phyloP scores from a whole-genome alignment of 129 eudicot genomes.

The Scalesia atractyloides region DNA sequence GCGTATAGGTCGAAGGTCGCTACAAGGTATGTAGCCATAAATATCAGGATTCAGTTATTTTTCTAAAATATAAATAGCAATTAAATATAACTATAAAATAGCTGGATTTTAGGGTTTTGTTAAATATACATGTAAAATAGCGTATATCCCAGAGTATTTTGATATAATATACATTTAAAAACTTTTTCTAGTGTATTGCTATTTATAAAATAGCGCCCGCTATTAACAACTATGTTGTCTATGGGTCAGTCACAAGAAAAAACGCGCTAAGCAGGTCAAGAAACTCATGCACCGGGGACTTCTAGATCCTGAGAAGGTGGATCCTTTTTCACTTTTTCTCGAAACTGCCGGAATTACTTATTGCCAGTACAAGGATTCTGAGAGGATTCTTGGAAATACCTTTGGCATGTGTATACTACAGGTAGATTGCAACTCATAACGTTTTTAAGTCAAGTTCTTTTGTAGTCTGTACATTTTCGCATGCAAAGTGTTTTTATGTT shows the following conservation, averaged over 20 bases:
- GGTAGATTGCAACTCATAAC: conserved; percentile 41
- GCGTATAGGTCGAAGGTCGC: too few species aligned
- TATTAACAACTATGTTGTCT: too few species aligned
- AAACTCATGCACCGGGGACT: conserved; percentile 67
- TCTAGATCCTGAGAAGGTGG: conserved; percentile 73
- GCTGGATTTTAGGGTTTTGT: too few species aligned
- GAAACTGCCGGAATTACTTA: conserved; percentile 74
- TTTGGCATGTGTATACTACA: conserved; percentile 97
- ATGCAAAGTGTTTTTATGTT: background rate
- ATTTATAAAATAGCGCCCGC: too few species aligned
- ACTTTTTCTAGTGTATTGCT: too few species aligned
- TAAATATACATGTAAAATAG: too few species aligned
- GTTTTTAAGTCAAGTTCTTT: background rate
- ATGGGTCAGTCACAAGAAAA: conserved; percentile 68
- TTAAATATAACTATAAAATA: too few species aligned
- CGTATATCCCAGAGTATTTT: too few species aligned
- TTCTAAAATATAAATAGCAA: too few species aligned
- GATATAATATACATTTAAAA: too few species aligned
- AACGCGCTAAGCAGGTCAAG: conserved; percentile 75
- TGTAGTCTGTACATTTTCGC: conserved; percentile 1
- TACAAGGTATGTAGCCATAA: too few species aligned
- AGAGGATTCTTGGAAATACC: conserved; percentile 88
- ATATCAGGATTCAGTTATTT: too few species aligned
- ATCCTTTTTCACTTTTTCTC: conserved; percentile 72
- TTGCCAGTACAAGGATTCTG: conserved; percentile 86